phyloP scores from a whole-genome alignment of 75 land plant genomes.

The Isoetes taiwanensis region DNA sequence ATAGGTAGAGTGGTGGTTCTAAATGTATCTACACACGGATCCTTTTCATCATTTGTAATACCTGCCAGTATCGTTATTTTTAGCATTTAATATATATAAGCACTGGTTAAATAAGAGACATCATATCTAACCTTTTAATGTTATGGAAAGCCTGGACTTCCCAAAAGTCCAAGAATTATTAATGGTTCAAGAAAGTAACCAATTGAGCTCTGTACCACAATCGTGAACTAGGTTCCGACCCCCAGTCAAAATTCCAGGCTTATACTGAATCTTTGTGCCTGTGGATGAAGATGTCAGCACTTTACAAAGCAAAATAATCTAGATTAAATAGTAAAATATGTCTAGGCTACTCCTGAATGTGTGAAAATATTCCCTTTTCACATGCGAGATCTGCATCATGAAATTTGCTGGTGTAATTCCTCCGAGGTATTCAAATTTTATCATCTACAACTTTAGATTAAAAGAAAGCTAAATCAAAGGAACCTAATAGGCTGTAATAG shows the following conservation, averaged over 20 bases:
- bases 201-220: constrained; percentile 67
- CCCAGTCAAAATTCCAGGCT: constrained; percentile 79
- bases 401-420: too few species aligned
- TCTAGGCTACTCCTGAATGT: too few species aligned
- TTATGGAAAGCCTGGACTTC: constrained; percentile 55
- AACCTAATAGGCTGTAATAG: not conserved
- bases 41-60: constrained; percentile 85
- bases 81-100: too few species aligned
- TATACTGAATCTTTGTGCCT: constrained; percentile 89
- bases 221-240: constrained; percentile 67
- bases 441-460: too few species aligned
- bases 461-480: not conserved
- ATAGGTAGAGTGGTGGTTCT: constrained; percentile 57
- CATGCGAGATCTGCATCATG: too few species aligned
- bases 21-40: constrained; percentile 89
- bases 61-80: too few species aligned
- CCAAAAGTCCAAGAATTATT: constrained; percentile 70
- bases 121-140: constrained; percentile 44
- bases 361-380: too few species aligned
- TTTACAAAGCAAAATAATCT: too few species aligned
- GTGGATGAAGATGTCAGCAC: too few species aligned
- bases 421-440: too few species aligned
- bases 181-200: constrained; percentile 93
- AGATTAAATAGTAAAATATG: too few species aligned
- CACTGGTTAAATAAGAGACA: too few species aligned